Base-by-base conservation (phyloP, 2,329 filamentous ascomycete genomes). In the Pseudogymnoascus sp. region DNA sequence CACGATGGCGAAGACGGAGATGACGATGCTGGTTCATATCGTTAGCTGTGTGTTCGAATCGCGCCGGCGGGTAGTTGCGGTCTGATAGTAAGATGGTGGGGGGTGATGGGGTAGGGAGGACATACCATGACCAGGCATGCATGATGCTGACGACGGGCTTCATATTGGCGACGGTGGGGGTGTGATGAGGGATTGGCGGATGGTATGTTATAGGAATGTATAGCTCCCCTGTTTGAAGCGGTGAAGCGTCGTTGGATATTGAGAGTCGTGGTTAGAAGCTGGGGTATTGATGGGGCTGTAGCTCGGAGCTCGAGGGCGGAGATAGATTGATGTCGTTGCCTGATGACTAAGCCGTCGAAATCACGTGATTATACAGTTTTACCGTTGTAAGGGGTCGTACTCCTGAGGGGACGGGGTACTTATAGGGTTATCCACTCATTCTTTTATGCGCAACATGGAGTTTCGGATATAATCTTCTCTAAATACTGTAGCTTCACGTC, bases 51-150 rank as follows among this genome's bases (percentile, higher is more conserved):
- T 14, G 45, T 57, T 64, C 23, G 7, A 6, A 7, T 37, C 6
- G 41, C 16, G 8, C n/a, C 25, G 61, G 28, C 14, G 8, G 11
- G 23, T 39, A 51, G 39, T 31, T 48, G 23, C 7, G 16, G 23
- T 34, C 21, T 48, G 63, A 37, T 13, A 60, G 41, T 37, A 43
- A 21, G 41, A 31, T 62, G 63, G 65, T 43, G 28, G 61, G 61
- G 51, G 48, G 60, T 31, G 60, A 60, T 51, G 62, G 64, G 65
- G 48, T 14, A 36, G 43, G 39, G 64, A 57, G 60, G 65, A 77
- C 86, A 74, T 81, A 97, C 93, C 93, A 96, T 81, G 88, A 91
- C 92, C 93, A 97, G 74, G 93, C 93, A 80, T 96, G 92, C 79
- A 92, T 84, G 70, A 91, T 87, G 75, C 90, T 90, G 72, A 96